Base-by-base conservation (phyloP, 2,329 filamentous ascomycete genomes). In the Pseudogymnoascus verrucosus region DNA sequence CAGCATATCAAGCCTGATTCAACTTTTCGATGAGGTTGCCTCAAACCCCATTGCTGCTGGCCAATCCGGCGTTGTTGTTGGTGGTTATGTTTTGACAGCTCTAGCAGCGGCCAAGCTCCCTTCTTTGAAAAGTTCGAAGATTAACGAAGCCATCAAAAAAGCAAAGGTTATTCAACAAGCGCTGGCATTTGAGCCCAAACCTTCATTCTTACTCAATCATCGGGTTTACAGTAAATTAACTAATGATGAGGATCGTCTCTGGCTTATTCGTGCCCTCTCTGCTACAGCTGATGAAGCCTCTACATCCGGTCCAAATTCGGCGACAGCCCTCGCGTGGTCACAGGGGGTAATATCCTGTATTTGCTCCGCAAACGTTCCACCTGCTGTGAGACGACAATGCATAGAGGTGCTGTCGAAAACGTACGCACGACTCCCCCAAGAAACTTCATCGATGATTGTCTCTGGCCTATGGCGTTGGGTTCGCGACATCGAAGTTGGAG, bases 171-270 rank as follows among this genome's bases (percentile, higher is more conserved):
- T 82, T 23, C 83, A 86, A 60, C 86, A 91, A 69, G 85, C 85
- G 10, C 80, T 96, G 65, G 80, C 82, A 1, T 75, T 87, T 39
- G 86, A 88, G n/a, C 87, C 90, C 0, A 96, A 96, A 73, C 87
- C 90, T 12, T 96, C 93, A 0, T 95, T 96, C 74, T 78, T 98
- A 19, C 80, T 98, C 5, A 96, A 90, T 70, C 83, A 89, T 36
- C 89, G 90, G 66, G 85, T 96, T 4, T 98, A 95, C 76, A 87
- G 88, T 39, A 97, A 96, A 72, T 71, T 96, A 23, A 81, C 82
- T 1, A 77, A 80, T 0, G 86, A 89, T 63, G 89, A 93, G 62
- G 95, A 99, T 70, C 79, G 92, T 19, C 80, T 79, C 62, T 97
- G 95, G 90, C 82, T 90, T 61, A 79, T 87, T 44, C 84, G 86